These are phyloP conservation scores for Asterochloris erici DNA, from an alignment of 139 green algal genomes.

Conservation along the genomic window DNA sequence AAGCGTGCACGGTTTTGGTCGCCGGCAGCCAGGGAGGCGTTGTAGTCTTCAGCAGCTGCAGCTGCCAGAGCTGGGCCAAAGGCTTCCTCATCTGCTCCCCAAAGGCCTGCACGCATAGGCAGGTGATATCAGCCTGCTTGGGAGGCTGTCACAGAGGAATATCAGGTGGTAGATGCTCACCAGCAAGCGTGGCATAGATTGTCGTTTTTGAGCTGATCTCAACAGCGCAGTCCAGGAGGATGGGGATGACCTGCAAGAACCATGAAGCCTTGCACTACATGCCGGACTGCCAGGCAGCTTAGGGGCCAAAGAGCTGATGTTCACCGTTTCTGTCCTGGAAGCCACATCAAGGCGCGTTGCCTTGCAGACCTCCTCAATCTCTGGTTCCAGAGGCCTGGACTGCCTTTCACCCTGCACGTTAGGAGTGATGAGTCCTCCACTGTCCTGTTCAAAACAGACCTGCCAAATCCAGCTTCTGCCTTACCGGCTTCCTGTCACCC, in stretches of 20 bases:
- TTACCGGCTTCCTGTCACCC: too few relatives aligned
- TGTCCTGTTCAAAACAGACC: too few relatives aligned
- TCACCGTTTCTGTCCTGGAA: too few relatives aligned
- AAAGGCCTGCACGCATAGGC: constrained; percentile 31
- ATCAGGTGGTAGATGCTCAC: constrained; percentile 28
- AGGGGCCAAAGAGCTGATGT: neutral
- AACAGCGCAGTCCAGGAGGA: constrained; percentile 63
- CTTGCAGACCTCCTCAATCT: neutral
- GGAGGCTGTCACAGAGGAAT: neutral
- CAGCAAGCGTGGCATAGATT: constrained; percentile 69
- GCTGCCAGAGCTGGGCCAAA: constrained; percentile 38
- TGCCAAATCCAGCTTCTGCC: too few relatives aligned
- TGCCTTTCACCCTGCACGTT: too few relatives aligned
- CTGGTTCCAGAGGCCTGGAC: neutral
- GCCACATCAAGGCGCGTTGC: neutral
- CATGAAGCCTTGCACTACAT: neutral
- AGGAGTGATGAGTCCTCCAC: too few relatives aligned
- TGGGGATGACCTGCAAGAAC: constrained; percentile 24
- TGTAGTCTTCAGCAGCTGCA: constrained; percentile 14
- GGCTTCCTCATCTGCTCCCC: constrained; percentile 42
- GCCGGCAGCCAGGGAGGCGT: constrained; percentile 20
- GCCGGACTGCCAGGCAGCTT: neutral
- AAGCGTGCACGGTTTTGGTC: constrained; percentile 42
- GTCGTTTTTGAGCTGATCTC: constrained; percentile 68
- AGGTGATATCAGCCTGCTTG: constrained; percentile 1